phyloP scores from a whole-genome alignment of 2,329 filamentous ascomycete species.

The Aotearoamyces nothofagi region DNA sequence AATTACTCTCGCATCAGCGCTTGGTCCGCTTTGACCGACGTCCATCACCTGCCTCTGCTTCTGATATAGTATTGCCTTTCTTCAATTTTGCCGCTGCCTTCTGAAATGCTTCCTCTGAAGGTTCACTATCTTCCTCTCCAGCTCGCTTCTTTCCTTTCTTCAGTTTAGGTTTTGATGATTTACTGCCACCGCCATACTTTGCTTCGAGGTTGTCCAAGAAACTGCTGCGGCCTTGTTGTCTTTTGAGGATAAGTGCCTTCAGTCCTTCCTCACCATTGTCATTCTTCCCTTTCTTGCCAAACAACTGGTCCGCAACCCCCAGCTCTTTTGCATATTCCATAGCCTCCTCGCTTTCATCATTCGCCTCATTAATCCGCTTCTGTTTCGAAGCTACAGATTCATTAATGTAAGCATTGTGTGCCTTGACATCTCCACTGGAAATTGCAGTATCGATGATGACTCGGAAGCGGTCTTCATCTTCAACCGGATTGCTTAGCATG shows the following conservation, averaged over 20 bases:
- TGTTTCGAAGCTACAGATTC: slow-evolving; percentile 54
- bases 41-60: slow-evolving; percentile 4
- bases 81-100: slow-evolving; percentile 35
- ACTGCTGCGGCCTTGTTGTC: slow-evolving; percentile 46
- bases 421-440: slow-evolving; percentile 46
- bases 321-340: slow-evolving; percentile 61
- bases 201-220: slow-evolving; percentile 64
- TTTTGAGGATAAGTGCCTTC: slow-evolving; percentile 59
- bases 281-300: slow-evolving; percentile 29
- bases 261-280: slow-evolving; percentile 34
- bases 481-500: slow-evolving; percentile 71
- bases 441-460: slow-evolving; percentile 73
- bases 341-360: slow-evolving; percentile 56
- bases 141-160: slow-evolving; percentile 37
- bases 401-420: slow-evolving; percentile 52
- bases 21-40: slow-evolving; percentile 13
- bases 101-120: slow-evolving; percentile 45
- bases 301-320: slow-evolving; percentile 57
- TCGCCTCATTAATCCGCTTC: slow-evolving; percentile 42
- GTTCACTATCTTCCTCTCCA: slow-evolving; percentile 39
- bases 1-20: no score
- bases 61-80: slow-evolving; percentile 3
- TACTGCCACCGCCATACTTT: slow-evolving; percentile 46
- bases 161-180: slow-evolving; percentile 22
- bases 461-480: slow-evolving; percentile 78